These are phyloP conservation scores for Epipyxis sp. DNA, from an alignment of 108 stramenopile genomes.

Conservation along the genomic window DNA sequence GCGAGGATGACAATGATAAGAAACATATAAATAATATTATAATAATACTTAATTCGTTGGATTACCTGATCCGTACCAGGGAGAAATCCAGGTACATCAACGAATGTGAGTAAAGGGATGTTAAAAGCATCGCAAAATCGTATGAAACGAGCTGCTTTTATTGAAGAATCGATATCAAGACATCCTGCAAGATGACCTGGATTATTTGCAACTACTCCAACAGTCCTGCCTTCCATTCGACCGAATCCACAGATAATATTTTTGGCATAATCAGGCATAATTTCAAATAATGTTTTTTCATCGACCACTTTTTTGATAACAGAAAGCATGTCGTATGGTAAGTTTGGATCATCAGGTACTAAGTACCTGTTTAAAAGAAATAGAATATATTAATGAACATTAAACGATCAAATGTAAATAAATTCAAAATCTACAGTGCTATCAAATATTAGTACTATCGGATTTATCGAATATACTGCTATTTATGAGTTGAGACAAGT, in stretches of 20 bases:
- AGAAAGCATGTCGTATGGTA: constrained; percentile 87
- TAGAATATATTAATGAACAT: constrained; percentile 11
- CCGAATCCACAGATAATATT: constrained; percentile 96
- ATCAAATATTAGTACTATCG: no score
- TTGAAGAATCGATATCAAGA: constrained; percentile 88
- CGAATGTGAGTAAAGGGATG: constrained; percentile 96
- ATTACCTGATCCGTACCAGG: constrained; percentile 75
- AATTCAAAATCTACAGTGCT: no score
- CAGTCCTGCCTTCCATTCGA: constrained; percentile 85
- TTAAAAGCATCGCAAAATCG: constrained; percentile 97
- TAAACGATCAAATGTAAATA: no score
- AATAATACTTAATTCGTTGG: neutral
- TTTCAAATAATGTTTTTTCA: constrained; percentile 85
- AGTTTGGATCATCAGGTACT: constrained; percentile 96
- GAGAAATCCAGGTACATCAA: constrained; percentile 99
- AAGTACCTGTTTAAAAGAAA: no score
- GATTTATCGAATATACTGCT: no score
- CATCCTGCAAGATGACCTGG: constrained; percentile 93
- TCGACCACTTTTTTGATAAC: constrained; percentile 81
- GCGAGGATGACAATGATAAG: no score
- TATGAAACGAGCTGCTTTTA: constrained; percentile 95
- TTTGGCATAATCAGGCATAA: constrained; percentile 86
- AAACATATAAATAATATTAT: no score
- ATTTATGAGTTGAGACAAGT: no score
- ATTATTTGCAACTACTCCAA: constrained; percentile 97